A percentile compares a stretch with the other conserved stretches of the same genome.
Evolutionary conservation across 495 filamentous ascomycete species (phyloP).

Genomic region (Aspergillus conjunctus): DNA sequence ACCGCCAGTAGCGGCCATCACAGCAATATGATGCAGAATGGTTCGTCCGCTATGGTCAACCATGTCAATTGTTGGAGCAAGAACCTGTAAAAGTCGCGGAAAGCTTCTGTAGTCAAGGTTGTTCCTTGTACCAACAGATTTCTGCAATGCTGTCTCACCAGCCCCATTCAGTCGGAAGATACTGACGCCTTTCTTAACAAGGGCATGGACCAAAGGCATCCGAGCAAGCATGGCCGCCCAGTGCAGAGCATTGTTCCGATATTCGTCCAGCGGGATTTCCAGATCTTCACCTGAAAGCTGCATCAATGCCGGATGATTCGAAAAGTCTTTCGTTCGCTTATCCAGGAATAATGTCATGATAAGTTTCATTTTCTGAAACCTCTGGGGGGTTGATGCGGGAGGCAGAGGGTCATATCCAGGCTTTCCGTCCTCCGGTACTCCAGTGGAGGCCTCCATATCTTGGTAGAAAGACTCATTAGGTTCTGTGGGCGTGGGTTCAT

Average conservation of each 20-base stretch:
- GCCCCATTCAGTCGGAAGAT: conserved; percentile 83
- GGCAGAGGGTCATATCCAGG: conserved; percentile 70
- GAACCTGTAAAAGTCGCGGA: conserved; percentile 81
- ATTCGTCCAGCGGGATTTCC: conserved; percentile 85
- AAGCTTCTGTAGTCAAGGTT: conserved; percentile 81
- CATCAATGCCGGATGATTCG: conserved; percentile 63
- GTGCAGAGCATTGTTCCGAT: conserved; percentile 85
- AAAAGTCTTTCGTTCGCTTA: conserved; percentile 61
- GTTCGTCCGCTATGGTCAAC: conserved; percentile 86
- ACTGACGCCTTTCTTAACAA: conserved; percentile 80
- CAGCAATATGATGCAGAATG: conserved; percentile 92
- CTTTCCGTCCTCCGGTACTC: conserved; percentile 55
- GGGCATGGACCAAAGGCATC: conserved; percentile 72
- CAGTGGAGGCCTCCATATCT: conserved; percentile 55
- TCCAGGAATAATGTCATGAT: conserved; percentile 90
- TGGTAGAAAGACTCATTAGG: conserved; percentile 82
- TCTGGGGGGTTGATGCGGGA: conserved; percentile 63
- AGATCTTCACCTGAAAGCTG: conserved; percentile 80
- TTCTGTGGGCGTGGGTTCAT: conserved; percentile 75
- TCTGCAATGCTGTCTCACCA: conserved; percentile 90
- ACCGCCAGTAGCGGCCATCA: conserved; percentile 91
- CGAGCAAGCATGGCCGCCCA: conserved; percentile 97
- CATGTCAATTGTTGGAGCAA: conserved; percentile 89
- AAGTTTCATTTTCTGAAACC: conserved; percentile 72
- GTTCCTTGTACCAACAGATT: conserved; percentile 84